These are phyloP conservation scores for Aspergillus pseudoglaucus DNA, from an alignment of 2,329 filamentous ascomycete species.

Conservation along the genomic window DNA sequence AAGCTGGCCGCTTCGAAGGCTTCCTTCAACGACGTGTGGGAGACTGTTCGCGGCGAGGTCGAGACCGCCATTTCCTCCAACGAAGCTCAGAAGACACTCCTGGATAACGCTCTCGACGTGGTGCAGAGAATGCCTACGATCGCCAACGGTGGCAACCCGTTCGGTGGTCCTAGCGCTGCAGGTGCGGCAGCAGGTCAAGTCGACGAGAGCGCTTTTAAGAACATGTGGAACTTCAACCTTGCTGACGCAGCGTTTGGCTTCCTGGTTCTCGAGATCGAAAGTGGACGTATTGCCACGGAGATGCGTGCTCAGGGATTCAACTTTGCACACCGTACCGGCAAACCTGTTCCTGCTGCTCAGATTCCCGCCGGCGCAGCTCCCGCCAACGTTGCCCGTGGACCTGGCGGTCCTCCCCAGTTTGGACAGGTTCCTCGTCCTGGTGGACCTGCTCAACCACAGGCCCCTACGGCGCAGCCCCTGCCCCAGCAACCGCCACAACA, in stretches of 20 bases:
- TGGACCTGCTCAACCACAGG: slow-evolving; percentile 23
- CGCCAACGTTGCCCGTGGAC: slow-evolving; percentile 29
- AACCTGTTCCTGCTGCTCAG: slow-evolving; percentile 43
- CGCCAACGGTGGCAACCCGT: slow-evolving; percentile 92
- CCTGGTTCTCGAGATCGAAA: slow-evolving; percentile 89
- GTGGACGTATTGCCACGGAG: slow-evolving; percentile 92
- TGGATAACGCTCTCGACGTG: slow-evolving; percentile 84
- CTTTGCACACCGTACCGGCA: slow-evolving; percentile 89
- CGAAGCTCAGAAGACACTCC: slow-evolving; percentile 83
- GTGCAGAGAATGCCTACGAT: slow-evolving; percentile 98
- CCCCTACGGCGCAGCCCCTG: slow-evolving; percentile 24
- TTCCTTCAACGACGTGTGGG: slow-evolving; percentile 98
- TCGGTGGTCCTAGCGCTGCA: slow-evolving; percentile 75
- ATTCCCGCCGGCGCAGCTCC: slow-evolving; percentile 28
- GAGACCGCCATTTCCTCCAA: slow-evolving; percentile 91
- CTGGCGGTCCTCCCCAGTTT: slow-evolving; percentile 33
- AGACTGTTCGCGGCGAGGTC: slow-evolving; percentile 93
- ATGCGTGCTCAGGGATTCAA: slow-evolving; percentile 99
- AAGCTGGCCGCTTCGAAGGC: slow-evolving; percentile 97
- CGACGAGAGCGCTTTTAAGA: slow-evolving; percentile 98
- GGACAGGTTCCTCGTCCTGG: slow-evolving; percentile 30
- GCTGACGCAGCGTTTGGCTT: slow-evolving; percentile 97
- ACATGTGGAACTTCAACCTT: slow-evolving; percentile 99
- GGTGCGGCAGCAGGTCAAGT: slow-evolving; percentile 72
- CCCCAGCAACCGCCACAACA: slow-evolving; percentile 24